phyloP scores from a whole-genome alignment of 495 filamentous ascomycete genomes.

The Baudoinia panamericana region DNA sequence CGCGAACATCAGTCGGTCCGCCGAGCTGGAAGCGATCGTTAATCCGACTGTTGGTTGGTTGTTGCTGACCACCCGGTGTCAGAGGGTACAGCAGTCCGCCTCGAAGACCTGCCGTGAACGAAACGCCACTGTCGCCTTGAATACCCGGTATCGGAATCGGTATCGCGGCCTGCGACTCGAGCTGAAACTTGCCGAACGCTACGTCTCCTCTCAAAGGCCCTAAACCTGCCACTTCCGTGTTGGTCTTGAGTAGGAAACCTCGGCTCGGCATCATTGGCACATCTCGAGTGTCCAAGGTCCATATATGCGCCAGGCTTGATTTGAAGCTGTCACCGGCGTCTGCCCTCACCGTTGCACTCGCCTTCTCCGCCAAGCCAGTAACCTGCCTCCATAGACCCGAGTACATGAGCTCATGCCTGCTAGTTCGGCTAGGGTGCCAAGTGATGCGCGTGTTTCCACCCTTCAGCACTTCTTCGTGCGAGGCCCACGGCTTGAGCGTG shows the following conservation, averaged over 20 bases:
- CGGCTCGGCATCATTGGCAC: slow-evolving; percentile 65
- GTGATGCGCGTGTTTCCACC: slow-evolving; percentile 63
- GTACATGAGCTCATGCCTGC: slow-evolving; percentile 65
- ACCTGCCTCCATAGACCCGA: slow-evolving; percentile 76
- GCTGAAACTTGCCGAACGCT: slow-evolving; percentile 72
- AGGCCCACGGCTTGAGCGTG: slow-evolving; percentile 79
- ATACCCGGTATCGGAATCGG: slow-evolving; percentile 57
- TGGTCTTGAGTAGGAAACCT: slow-evolving; percentile 64
- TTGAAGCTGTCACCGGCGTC: slow-evolving; percentile 90
- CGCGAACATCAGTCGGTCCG: slow-evolving; percentile 85
- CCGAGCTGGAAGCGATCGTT: slow-evolving; percentile 94
- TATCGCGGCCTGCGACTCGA: slow-evolving; percentile 62
- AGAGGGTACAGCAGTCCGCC: slow-evolving; percentile 53
- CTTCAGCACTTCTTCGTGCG: slow-evolving; percentile 80
- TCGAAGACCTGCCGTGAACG: slow-evolving; percentile 49
- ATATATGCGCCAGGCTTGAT: slow-evolving; percentile 69
- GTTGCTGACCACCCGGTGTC: slow-evolving; percentile 38
- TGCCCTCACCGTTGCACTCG: slow-evolving; percentile 63
- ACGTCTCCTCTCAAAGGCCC: slow-evolving; percentile 79
- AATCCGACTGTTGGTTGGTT: slow-evolving; percentile 53
- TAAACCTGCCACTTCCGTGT: slow-evolving; percentile 74
- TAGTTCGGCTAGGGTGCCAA: slow-evolving; percentile 49
- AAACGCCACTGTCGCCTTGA: slow-evolving; percentile 59
- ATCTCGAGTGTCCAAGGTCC: slow-evolving; percentile 65
- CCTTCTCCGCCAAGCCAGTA: slow-evolving; percentile 57